These are phyloP conservation scores for Thielaviopsis ethacetica DNA, from an alignment of 2,329 filamentous ascomycete genomes.

Conservation along the genomic window DNA sequence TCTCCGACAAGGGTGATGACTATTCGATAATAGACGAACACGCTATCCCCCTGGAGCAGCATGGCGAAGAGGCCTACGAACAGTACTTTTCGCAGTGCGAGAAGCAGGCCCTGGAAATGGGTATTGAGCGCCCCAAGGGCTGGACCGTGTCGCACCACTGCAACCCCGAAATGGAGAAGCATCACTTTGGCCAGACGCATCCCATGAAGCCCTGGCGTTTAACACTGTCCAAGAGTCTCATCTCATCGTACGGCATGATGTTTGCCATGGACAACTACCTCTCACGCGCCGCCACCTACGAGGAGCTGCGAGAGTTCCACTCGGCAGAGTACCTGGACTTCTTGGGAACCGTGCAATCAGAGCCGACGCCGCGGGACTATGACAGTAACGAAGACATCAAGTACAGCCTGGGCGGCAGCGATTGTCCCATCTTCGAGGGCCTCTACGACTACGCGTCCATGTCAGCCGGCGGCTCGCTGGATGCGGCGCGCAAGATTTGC, in stretches of 20 bases:
- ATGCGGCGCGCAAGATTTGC: conserved; percentile 78
- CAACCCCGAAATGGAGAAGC: conserved; percentile 85
- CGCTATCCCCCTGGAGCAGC: conserved; percentile 30
- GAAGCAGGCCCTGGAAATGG: conserved; percentile 41
- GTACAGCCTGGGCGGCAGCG: conserved; percentile 78
- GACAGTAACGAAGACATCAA: conserved; percentile 48
- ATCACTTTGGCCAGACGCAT: conserved; percentile 93
- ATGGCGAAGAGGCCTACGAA: conserved; percentile 37
- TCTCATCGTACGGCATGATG: conserved; percentile 89
- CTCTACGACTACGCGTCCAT: conserved; percentile 90
- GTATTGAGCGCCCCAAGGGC: conserved; percentile 64
- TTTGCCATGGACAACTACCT: conserved; percentile 93
- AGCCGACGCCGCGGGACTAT: conserved; percentile 46
- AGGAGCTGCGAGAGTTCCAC: conserved; percentile 80
- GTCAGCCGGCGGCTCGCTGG: conserved; percentile 78
- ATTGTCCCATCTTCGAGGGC: conserved; percentile 93
- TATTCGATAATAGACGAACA: conserved; percentile 36
- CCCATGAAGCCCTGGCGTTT: conserved; percentile 99
- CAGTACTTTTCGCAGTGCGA: conserved; percentile 42
- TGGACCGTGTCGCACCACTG: conserved; percentile 92
- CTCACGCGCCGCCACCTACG: conserved; percentile 65
- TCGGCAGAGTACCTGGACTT: conserved; percentile 83
- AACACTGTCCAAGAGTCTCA: conserved; percentile 85
- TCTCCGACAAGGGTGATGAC: conserved; percentile 33
- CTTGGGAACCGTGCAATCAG: conserved; percentile 53